Evolutionary conservation across 1,284 basidiomycete species (phyloP).

Genomic region (Ganoderma lucidum): DNA sequence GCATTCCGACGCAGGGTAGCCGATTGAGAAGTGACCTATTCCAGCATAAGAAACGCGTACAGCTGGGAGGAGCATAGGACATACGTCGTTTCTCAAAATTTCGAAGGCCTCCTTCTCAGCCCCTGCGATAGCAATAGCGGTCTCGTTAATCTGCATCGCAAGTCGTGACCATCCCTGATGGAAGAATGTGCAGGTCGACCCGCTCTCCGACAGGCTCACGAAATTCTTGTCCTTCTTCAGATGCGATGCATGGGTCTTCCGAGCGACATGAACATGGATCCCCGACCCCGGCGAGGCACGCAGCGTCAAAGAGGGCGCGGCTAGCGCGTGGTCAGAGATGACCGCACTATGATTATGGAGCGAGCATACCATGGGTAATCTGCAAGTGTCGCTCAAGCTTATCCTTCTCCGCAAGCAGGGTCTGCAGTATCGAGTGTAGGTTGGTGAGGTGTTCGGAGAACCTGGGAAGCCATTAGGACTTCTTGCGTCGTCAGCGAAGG

Average conservation of each 20-base stretch:
- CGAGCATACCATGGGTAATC: slow-evolving; percentile 55
- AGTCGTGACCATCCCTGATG: slow-evolving; percentile 82
- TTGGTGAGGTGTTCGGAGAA: slow-evolving; percentile 67
- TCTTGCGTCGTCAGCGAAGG: slow-evolving; percentile 13
- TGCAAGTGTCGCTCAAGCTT: slow-evolving; percentile 65
- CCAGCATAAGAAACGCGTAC: neutral
- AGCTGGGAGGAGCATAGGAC: slow-evolving; percentile 21
- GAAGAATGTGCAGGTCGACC: slow-evolving; percentile 75
- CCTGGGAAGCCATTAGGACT: slow-evolving; percentile 49
- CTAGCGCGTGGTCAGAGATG: slow-evolving; percentile 46
- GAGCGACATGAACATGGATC: slow-evolving; percentile 76
- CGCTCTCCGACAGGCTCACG: slow-evolving; percentile 64
- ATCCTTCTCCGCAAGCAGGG: slow-evolving; percentile 55
- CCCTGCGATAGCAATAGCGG: slow-evolving; percentile 57
- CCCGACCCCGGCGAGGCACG: slow-evolving; percentile 73
- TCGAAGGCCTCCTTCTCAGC: slow-evolving; percentile 81
- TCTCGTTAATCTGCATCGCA: slow-evolving; percentile 70
- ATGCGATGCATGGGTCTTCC: slow-evolving; percentile 64
- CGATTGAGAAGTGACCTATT: slow-evolving; percentile 69
- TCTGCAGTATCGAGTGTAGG: slow-evolving; percentile 61
- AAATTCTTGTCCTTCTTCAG: slow-evolving; percentile 60
- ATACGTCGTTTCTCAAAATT: slow-evolving; percentile 70
- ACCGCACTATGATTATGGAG: slow-evolving; percentile 6
- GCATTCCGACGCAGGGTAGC: slow-evolving; percentile 76
- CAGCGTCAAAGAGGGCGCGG: slow-evolving; percentile 74